phyloP scores from a whole-genome alignment of 2,329 filamentous ascomycete genomes.

The Pseudocercospora macadamiae region DNA sequence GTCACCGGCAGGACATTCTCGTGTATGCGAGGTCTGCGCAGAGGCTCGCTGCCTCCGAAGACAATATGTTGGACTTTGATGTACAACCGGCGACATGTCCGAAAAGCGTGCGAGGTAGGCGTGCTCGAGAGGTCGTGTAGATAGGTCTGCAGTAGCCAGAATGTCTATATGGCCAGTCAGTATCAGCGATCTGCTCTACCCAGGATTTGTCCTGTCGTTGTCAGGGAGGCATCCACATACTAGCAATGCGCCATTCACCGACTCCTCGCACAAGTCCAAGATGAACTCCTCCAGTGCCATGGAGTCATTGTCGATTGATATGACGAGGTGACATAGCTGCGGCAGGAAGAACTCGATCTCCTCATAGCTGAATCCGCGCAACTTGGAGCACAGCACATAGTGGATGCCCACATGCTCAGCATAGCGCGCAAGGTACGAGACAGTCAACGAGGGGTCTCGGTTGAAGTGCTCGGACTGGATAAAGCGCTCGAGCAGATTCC shows the following conservation, averaged over 20 bases:
- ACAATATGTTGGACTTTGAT: conserved; percentile 89
- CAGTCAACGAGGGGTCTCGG: conserved; percentile 83
- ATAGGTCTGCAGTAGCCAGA: conserved; percentile 89
- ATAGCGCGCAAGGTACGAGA: conserved; percentile 89
- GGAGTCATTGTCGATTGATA: conserved; percentile 87
- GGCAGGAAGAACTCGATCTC: conserved; percentile 92
- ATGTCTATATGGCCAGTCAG: conserved; percentile 62
- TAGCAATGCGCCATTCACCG: conserved; percentile 79
- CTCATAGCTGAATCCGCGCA: conserved; percentile 86
- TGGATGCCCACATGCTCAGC: conserved; percentile 88
- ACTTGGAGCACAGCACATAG: conserved; percentile 85
- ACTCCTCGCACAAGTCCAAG: conserved; percentile 83
- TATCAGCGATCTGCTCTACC: neutral
- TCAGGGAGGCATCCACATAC: conserved; percentile 63
- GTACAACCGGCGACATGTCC: conserved; percentile 80
- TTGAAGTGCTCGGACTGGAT: conserved; percentile 94
- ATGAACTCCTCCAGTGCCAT: conserved; percentile 90
- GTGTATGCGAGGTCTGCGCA: conserved; percentile 73
- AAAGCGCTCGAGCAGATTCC: conserved; percentile 87
- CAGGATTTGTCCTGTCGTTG: neutral
- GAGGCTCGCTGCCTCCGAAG: conserved; percentile 73
- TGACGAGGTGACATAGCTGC: conserved; percentile 81
- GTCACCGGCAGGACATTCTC: conserved; percentile 81
- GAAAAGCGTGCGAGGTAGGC: conserved; percentile 75
- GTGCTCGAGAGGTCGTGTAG: conserved; percentile 77